These are phyloP conservation scores for Penicillium arizonense DNA, from an alignment of 495 filamentous ascomycete genomes.

Conservation along the genomic window DNA sequence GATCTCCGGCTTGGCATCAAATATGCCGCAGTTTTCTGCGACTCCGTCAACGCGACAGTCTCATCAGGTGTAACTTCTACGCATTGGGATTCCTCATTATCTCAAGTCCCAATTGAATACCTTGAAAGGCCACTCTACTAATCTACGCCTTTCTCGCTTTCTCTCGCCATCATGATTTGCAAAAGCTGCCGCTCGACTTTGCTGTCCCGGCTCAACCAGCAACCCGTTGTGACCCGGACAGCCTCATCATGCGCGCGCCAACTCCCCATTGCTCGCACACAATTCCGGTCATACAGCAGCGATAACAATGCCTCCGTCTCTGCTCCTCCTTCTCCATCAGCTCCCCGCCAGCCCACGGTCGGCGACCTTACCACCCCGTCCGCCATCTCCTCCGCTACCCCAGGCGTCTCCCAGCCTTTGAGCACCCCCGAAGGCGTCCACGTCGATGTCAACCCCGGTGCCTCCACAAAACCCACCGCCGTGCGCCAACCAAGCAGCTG, in stretches of 20 bases:
- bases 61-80: slow-evolving; percentile 7
- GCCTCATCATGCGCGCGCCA: slow-evolving; percentile 30
- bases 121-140: too few species aligned
- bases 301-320: slow-evolving; percentile 40
- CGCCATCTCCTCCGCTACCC: slow-evolving; percentile 42
- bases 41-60: slow-evolving; percentile 14
- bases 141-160: not conserved
- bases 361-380: slow-evolving; percentile 39
- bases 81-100: not conserved
- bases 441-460: slow-evolving; percentile 26
- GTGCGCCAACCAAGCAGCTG: slow-evolving; percentile 49
- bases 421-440: slow-evolving; percentile 40
- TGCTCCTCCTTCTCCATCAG: slow-evolving; percentile 50
- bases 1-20: slow-evolving; percentile 43
- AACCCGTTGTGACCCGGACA: slow-evolving; percentile 28
- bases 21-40: slow-evolving; percentile 44
- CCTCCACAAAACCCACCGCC: slow-evolving; percentile 23
- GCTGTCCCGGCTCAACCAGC: slow-evolving; percentile 37
- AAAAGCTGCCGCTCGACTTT: slow-evolving; percentile 45
- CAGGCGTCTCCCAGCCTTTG: slow-evolving; percentile 45
- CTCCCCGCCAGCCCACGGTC: slow-evolving; percentile 45
- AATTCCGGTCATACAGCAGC: slow-evolving; percentile 39
- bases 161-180: slow-evolving; percentile 43
- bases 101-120: not conserved
- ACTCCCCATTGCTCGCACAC: slow-evolving; percentile 31